Evolutionary conservation across 176 grass and related monocot species (phyloP), one percentile per base, ranked within the genome.

Genomic region (Zea mays): DNA sequence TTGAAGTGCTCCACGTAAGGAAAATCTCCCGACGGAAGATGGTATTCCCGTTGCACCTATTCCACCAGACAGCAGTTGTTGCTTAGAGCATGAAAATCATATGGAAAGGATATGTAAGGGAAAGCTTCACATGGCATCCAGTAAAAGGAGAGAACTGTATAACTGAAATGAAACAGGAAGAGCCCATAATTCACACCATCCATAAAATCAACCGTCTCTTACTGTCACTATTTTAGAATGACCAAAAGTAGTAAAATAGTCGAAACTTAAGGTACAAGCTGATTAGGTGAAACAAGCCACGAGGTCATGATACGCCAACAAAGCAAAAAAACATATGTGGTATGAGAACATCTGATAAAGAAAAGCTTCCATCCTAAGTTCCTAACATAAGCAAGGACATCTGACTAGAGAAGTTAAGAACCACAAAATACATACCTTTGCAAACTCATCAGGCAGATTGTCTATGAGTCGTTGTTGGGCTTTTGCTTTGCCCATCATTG

Each of bases 401-500:
- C 1, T 61, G 59, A 16, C 33, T 51, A 37, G 35, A 67, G 19
- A 66, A 60, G 10, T 43, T 66, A 64, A 84, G 56, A 66, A 45
- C 4, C 15, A 13, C 69, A 35, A 81, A 62, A 49, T 62, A 21
- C 27, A 40, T 92, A 94, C 91, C 89, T 98, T 98, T 27, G 87
- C 87, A 78, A 98, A 94, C 76, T 98, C 87, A 51, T 76, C 74
- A 33, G 92, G 83, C 17, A 98, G 77, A 76, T 92, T 94, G 77
- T 94, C 89, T 57, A 88, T 92, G n/a, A 98, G 95, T 76, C 77
- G 73, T 62, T 98, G 95, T 54, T 94, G 95, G 66, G 91, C 80
- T 85, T 98, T 98, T 45, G 95, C 87, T 80, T 98, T 94, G 64
- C 95, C 95, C 83, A 94, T 86, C 95, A 94, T 92, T 6, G 95